Base-by-base conservation (phyloP, 805 yeast genomes). In the Kazachstania viticola region DNA sequence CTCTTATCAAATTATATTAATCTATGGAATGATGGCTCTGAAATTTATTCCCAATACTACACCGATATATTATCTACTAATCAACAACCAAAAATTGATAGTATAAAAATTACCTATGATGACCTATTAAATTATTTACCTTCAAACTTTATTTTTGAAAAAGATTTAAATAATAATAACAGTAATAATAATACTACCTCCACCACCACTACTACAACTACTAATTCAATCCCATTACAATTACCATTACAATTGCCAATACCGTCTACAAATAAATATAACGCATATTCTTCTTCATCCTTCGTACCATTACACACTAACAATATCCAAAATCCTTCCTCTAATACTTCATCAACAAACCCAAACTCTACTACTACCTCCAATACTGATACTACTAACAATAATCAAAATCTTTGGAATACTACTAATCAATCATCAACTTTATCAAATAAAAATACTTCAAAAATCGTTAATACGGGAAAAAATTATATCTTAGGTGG, bases 1-100 rank as follows among this genome's bases (percentile, higher is more conserved):
- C 29, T 47, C 1, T 30, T 61, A 13, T 31, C 25, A 5, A 36
- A 37, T 2, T 59, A 49, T 28, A 40, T 59, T 19, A 25, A 31
- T 4, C 17, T 34, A 14, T 61, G 65, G 67, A 55, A 60, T 39
- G 62, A 60, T 41, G 61, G 60, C 9, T 28, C 54, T 2, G 27
- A 23, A 2, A 27, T 16, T 2, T 61, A 54, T 34, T 34, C 33
- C 14, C 25, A 29, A 9, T 56, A 60, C 21, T 49, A 36, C 24
- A 30, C 35, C 5, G 31, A 43, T 8, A 14, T 52, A 4, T 41
- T 54, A 24, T 27, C 36, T 9, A 25, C 21, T 14, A 29, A 40
- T 5, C 54, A 45, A 34, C 52, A 54, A 11, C 14, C 14, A 14
- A 19, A 19, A 8, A 7, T 19, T 8, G 11, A 19, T 19, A 8